A percentile compares a stretch with the other conserved stretches of the same genome.
phyloP scores from a whole-genome alignment of 2,329 filamentous ascomycete species.

The Ceratocystis colombiana region DNA sequence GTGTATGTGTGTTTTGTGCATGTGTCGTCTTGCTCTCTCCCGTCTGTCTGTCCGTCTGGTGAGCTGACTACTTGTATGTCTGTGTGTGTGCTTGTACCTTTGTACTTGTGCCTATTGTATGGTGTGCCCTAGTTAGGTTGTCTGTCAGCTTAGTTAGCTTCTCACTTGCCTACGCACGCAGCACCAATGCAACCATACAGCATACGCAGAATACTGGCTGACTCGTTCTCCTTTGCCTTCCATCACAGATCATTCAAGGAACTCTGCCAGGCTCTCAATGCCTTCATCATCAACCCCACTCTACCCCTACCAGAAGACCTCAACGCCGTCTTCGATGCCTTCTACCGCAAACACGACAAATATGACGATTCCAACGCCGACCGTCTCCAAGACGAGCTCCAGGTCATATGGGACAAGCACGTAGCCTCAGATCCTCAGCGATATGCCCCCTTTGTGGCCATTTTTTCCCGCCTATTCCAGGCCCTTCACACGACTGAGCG shows the following conservation, averaged over 20 bases:
- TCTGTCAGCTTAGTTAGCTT: not conserved
- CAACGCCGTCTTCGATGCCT: constrained; percentile 50
- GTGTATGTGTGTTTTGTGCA: not conserved
- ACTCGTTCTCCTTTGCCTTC: constrained; percentile 26
- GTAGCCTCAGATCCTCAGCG: constrained; percentile 48
- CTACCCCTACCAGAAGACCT: constrained; percentile 59
- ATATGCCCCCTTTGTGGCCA: constrained; percentile 57
- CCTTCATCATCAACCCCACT: constrained; percentile 40
- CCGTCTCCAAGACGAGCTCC: constrained; percentile 62
- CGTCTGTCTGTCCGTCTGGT: not conserved
- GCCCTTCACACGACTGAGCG: constrained; percentile 53
- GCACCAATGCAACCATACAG: constrained; percentile 21
- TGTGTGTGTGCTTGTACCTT: not conserved
- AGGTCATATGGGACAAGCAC: constrained; percentile 54
- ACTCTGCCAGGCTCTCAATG: constrained; percentile 47
- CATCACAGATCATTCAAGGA: constrained; percentile 48
- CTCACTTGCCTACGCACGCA: not conserved
- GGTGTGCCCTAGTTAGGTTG: no score
- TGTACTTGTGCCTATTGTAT: no score
- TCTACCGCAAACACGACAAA: constrained; percentile 56
- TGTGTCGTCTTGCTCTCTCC: not conserved
- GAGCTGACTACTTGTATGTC: not conserved
- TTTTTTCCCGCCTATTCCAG: constrained; percentile 54
- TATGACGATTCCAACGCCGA: constrained; percentile 60
- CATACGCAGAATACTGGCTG: constrained; percentile 17